Evolutionary conservation across 495 filamentous ascomycete genomes (phyloP).

Genomic region (Penicillium cinerascens): DNA sequence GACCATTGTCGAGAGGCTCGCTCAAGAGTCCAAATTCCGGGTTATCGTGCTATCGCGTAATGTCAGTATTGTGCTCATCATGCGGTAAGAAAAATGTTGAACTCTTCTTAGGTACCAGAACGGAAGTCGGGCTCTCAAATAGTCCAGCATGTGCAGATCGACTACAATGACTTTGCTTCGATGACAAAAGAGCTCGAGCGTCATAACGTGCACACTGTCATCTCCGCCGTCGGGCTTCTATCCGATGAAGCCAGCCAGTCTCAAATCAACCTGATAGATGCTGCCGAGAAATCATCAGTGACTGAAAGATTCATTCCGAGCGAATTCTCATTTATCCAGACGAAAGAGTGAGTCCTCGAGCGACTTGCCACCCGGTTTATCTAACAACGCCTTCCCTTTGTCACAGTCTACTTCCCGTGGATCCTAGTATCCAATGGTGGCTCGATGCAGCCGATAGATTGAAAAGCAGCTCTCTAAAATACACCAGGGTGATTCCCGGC

Average conservation of each 20-base stretch:
- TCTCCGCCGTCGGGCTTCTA: conserved; percentile 45
- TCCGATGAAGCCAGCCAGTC: conserved; percentile 30
- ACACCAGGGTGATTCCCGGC: conserved; percentile 47
- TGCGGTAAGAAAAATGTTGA: conserved; percentile 19
- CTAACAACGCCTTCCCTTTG: neutral
- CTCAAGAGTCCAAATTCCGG: conserved; percentile 33
- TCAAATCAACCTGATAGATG: conserved; percentile 47
- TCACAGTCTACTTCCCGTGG: conserved; percentile 28
- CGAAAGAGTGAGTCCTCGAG: conserved; percentile 22
- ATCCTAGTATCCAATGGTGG: conserved; percentile 36
- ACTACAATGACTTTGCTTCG: conserved; percentile 41
- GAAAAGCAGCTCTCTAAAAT: conserved; percentile 35
- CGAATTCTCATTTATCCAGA: conserved; percentile 44
- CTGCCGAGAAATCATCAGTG: conserved; percentile 40
- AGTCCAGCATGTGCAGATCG: conserved; percentile 24
- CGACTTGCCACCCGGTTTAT: neutral
- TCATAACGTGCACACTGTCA: conserved; percentile 48
- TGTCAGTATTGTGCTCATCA: conserved; percentile 5
- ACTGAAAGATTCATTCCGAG: conserved; percentile 50
- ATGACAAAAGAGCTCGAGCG: conserved; percentile 40
- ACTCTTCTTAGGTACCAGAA: conserved; percentile 4
- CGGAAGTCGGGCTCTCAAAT: conserved; percentile 1
- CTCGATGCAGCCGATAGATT: conserved; percentile 31
- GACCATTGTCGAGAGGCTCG: conserved; percentile 47
- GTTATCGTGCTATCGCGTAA: conserved; percentile 43